Evolutionary conservation across 805 yeast species (phyloP), one percentile per base, ranked within the genome.

Genomic region (Clavispora asparagi): DNA sequence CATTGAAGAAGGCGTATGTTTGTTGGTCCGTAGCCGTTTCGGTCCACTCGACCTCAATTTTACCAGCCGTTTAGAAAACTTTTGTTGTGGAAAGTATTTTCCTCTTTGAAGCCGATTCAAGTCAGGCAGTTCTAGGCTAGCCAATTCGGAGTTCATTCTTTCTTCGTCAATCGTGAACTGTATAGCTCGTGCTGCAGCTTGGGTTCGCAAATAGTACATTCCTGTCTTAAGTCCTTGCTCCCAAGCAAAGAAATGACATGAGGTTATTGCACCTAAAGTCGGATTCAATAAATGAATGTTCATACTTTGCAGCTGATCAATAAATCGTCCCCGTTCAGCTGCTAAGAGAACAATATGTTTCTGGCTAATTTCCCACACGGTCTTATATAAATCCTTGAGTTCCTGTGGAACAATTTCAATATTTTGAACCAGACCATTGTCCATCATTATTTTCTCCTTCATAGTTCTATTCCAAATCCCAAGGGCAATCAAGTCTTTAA

Each of bases 341-440:
- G 95, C 89, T 89, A 91, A 78, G 55, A 90, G 96, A 50, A 92
- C 84, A 49, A 92, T 78, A 10, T 77, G 74, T 67, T 81, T 85
- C 67, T 92, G 99, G 41, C 95, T 81, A 40, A 92, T 79, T 68
- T 92, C 99, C 99, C 99, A 92, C 9, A 90, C 97, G 0, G 99
- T 92, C 66, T 85, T 88, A 71, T 91, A 90, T n/a, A 92, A 67
- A 4, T 70, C 76, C 63, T 87, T 89, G 50, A 90, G 58, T 37
- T 85, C 85, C 16, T 73, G 74, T 9, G 98, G 97, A 43, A 92
- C 81, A 47, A 72, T 75, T 45, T 81, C 79, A 33, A 92, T 79
- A 53, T 75, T 68, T 70, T 90, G 95, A 48, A 92, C 79, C 8
- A 97, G 92, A 14, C 99, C 99, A 50, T 87, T 82, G 48, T 82